phyloP scores from a whole-genome alignment of 1,284 basidiomycete species.

The Sporisorium graminicola region DNA sequence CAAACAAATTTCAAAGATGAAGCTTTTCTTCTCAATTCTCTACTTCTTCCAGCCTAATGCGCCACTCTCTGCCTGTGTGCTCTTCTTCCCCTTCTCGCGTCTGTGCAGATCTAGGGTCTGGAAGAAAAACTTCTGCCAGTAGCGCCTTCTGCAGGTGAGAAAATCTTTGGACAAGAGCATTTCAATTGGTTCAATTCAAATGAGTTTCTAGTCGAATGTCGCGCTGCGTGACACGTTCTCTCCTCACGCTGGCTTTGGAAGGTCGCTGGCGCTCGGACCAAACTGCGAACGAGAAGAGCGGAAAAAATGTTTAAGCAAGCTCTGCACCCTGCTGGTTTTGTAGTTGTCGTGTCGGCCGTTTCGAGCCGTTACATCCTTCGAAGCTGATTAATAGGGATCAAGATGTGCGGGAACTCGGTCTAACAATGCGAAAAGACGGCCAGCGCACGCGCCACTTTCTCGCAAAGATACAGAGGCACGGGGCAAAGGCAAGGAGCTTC shows the following conservation, averaged over 20 bases:
- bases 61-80: background rate
- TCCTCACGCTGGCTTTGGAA: no score
- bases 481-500: background rate
- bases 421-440: slow-evolving; percentile 3
- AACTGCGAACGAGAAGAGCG: background rate
- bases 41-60: background rate
- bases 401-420: background rate
- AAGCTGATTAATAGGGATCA: no score
- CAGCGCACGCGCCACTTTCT: slow-evolving; percentile 14
- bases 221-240: slow-evolving; percentile 16
- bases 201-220: background rate
- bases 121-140: background rate
- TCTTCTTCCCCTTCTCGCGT: background rate
- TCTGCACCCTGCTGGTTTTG: background rate
- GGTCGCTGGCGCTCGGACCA: no score
- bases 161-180: slow-evolving; percentile 14
- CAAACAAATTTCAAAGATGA: background rate
- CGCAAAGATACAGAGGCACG: no score
- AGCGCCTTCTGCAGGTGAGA: slow-evolving; percentile 14
- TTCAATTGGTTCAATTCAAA: slow-evolving; percentile 10
- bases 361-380: slow-evolving; percentile 18
- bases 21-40: slow-evolving; percentile 5
- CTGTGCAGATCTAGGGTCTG: slow-evolving; percentile 17
- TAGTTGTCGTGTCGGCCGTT: slow-evolving; percentile 29
- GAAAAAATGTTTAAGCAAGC: background rate